Conservation (phyloP, 2,329 filamentous ascomycete species). For the Aphanoascus verrucosus region DNA sequence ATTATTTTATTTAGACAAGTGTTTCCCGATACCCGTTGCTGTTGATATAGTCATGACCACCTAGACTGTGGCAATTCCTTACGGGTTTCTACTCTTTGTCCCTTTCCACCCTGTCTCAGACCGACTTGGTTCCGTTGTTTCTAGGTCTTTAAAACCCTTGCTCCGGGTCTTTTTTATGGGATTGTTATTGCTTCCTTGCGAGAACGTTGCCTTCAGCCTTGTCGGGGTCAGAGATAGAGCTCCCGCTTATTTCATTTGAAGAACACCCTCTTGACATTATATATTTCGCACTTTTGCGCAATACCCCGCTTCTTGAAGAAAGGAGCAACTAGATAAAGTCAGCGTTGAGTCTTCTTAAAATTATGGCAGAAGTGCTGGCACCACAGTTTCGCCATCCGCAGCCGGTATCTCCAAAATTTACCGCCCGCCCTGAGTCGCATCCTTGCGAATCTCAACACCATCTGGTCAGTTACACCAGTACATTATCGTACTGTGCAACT, state of each 20-base stretch:
- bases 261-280: not conserved
- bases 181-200: not conserved
- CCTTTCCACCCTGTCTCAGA: not conserved
- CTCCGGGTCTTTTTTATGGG: not conserved
- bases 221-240: not conserved
- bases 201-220: not conserved
- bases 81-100: not conserved
- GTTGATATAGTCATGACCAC: not conserved
- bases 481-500: not conserved
- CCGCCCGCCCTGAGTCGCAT: not conserved
- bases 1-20: not conserved
- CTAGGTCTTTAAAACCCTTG: not conserved
- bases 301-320: not conserved
- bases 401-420: not conserved
- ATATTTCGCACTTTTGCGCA: not conserved
- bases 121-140: not conserved
- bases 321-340: not conserved
- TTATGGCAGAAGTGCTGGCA: not conserved
- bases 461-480: not conserved
- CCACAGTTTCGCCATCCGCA: not conserved
- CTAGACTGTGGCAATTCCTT: not conserved
- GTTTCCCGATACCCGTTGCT: not conserved
- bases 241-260: not conserved
- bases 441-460: not conserved
- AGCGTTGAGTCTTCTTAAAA: not conserved